phyloP scores from a whole-genome alignment of 768 basidiomycete species.

The Calocybe cyanea region DNA sequence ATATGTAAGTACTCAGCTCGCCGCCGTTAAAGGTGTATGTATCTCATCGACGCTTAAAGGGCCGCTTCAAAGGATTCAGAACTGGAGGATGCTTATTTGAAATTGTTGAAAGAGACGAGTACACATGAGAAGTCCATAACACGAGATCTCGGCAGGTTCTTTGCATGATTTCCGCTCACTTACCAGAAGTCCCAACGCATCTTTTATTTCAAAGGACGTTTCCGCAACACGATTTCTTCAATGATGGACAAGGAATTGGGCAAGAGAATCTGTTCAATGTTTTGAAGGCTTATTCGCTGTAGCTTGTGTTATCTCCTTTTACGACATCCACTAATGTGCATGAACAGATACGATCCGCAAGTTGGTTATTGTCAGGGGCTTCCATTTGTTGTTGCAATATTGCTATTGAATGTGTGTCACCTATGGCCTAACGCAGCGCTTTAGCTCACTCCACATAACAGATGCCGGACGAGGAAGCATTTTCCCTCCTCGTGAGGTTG shows the following conservation, averaged over 20 bases:
- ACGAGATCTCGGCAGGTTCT: constrained; percentile 83
- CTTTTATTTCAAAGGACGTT: constrained; percentile 62
- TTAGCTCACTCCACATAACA: constrained; percentile 27
- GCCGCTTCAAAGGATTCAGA: constrained; percentile 90
- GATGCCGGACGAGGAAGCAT: constrained; percentile 99
- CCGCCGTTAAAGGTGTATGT: constrained; percentile 3
- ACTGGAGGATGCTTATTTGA: constrained; percentile 79
- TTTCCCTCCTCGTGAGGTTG: constrained; percentile 88
- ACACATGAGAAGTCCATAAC: constrained; percentile 92
- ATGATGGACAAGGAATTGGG: constrained; percentile 89
- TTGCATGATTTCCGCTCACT: constrained; percentile 6
- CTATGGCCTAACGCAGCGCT: neutral
- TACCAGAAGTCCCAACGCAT: constrained; percentile 9
- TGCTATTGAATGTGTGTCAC: constrained; percentile 78
- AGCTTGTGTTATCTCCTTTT: constrained; percentile 24
- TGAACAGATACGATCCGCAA: constrained; percentile 74
- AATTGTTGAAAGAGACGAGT: constrained; percentile 78
- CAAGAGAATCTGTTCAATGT: constrained; percentile 98
- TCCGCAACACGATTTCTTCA: constrained; percentile 95
- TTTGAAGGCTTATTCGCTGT: constrained; percentile 95
- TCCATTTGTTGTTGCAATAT: constrained; percentile 92
- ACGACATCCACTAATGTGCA: constrained; percentile 5
- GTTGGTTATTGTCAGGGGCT: constrained; percentile 98
- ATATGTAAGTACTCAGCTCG: constrained; percentile 55
- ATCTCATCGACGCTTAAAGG: constrained; percentile 39